Evolutionary conservation across 2,329 filamentous ascomycete genomes (phyloP).

Genomic region (Didymella glomerata): DNA sequence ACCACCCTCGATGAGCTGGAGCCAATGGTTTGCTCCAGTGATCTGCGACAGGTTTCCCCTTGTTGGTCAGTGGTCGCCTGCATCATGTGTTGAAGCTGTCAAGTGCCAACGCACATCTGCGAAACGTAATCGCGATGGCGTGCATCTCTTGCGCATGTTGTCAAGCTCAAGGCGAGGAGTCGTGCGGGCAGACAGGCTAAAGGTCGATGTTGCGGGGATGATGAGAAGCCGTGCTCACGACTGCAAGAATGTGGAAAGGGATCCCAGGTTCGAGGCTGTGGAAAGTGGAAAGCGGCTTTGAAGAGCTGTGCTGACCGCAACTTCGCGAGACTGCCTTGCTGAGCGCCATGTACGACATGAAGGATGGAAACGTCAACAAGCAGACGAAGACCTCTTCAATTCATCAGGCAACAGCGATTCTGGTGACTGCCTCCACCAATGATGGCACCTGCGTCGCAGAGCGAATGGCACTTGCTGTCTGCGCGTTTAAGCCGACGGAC

Average conservation of each 20-base stretch:
- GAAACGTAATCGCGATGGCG: slow-evolving; percentile 2
- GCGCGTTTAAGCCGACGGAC: slow-evolving; percentile 3
- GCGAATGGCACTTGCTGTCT: not conserved
- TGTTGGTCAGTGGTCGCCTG: slow-evolving; percentile 22
- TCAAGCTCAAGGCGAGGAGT: not conserved
- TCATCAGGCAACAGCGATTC: slow-evolving; percentile 3
- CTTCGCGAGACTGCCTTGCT: slow-evolving; percentile 40
- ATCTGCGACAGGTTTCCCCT: slow-evolving; percentile 26
- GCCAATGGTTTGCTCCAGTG: slow-evolving; percentile 43
- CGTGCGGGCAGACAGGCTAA: not conserved
- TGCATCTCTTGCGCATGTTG: slow-evolving; percentile 8
- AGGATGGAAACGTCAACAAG: not conserved
- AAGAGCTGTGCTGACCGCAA: slow-evolving; percentile 34
- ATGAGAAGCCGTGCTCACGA: slow-evolving; percentile 4
- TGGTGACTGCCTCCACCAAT: not conserved
- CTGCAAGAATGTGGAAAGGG: slow-evolving; percentile 1
- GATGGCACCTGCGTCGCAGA: not conserved
- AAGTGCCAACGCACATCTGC: slow-evolving; percentile 40
- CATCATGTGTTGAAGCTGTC: slow-evolving; percentile 20
- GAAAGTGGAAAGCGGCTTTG: slow-evolving; percentile 8
- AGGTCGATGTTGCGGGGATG: slow-evolving; percentile 1
- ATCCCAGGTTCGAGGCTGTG: slow-evolving; percentile 12
- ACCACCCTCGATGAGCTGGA: slow-evolving; percentile 34
- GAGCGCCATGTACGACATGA: slow-evolving; percentile 19
- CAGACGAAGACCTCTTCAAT: not conserved